Base-by-base conservation (phyloP, 1,284 basidiomycete species). In the Cryptococcus sp. region DNA sequence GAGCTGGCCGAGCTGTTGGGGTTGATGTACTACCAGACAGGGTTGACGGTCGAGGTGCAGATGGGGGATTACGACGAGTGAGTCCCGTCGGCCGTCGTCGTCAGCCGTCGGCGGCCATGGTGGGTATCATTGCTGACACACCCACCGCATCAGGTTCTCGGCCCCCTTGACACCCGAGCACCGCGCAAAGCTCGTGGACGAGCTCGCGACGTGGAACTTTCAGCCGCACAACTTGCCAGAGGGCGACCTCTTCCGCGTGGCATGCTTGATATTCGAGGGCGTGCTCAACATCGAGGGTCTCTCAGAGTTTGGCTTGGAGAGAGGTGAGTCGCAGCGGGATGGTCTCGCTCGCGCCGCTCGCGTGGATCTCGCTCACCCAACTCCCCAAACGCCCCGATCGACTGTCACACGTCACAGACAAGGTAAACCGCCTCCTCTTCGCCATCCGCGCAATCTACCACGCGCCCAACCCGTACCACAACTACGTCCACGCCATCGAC, bases 401-500 rank as follows among this genome's bases (percentile, higher is more conserved):
- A n/a, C n/a, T n/a, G n/a, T n/a, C n/a, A n/a, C n/a, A n/a, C n/a
- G n/a, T n/a, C 20, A 36, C 62, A 77, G 78, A 81, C 61, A 85
- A 86, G 78, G 82, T 94, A 62, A 83, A 84, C 24, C 78, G 82
- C 5, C 87, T 94, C 67, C 80, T 95, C 33, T 84, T 85, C 61
- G 89, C 93, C 62, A 82, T 96, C 13, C 84, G 87, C 35, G 84
- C 85, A 37, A 87, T 93, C 54, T 97, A 97, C 72, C 87, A 92
- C 61, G 82, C 84, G 46, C 85, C 87, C 52, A 96, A 96, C 77
- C 87, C 88, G 15, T 97, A 97, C 77, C 93, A 97, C 79, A 97
- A 97, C 71, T 96, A 94, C 71, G 85, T 91, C 57, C 93, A 97
- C 75, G 93, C 92, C 1, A 80, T 95, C 46, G 94, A 97, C 72